Conservation (phyloP, 2,329 filamentous ascomycete species). For the Calonectria pteridis region DNA sequence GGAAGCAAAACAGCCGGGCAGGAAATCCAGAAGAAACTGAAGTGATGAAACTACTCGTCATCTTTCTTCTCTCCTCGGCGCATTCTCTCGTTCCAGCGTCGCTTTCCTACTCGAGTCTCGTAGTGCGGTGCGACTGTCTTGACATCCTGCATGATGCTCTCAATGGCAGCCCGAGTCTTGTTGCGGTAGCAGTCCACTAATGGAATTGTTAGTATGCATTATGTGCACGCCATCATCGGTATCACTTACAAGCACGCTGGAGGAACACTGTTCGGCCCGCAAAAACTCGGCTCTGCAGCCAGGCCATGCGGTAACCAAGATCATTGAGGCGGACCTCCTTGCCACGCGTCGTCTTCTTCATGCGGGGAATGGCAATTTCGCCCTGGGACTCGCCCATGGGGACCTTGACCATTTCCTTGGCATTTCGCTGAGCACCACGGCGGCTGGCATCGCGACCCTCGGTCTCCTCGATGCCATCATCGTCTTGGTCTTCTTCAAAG, state of each 20-base stretch:
- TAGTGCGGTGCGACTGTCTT: constrained; percentile 83
- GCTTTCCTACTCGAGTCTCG: constrained; percentile 89
- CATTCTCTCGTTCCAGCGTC: constrained; percentile 75
- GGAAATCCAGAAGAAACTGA: background rate
- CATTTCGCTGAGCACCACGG: constrained; percentile 48
- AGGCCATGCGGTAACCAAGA: constrained; percentile 93
- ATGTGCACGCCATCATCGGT: background rate
- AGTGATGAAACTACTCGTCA: constrained; percentile 40
- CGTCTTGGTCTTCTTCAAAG: constrained; percentile 74
- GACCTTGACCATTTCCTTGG: constrained; percentile 67
- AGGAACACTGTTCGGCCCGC: constrained; percentile 87
- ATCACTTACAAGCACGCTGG: constrained; percentile 86
- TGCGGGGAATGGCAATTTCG: constrained; percentile 80
- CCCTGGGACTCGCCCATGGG: constrained; percentile 77
- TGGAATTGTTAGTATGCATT: constrained; percentile 25
- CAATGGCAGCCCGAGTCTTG: constrained; percentile 87
- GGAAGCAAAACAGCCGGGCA: constrained; percentile 16
- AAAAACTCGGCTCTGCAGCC: constrained; percentile 95
- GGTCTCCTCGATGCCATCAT: constrained; percentile 66
- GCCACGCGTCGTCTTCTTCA: constrained; percentile 75
- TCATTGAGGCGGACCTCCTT: constrained; percentile 95
- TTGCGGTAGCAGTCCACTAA: constrained; percentile 93
- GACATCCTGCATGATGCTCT: constrained; percentile 82
- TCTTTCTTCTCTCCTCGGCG: constrained; percentile 49
- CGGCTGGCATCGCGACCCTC: constrained; percentile 60